Evolutionary conservation across 495 filamentous ascomycete genomes (phyloP).

Genomic region (Neurospora hispaniola): DNA sequence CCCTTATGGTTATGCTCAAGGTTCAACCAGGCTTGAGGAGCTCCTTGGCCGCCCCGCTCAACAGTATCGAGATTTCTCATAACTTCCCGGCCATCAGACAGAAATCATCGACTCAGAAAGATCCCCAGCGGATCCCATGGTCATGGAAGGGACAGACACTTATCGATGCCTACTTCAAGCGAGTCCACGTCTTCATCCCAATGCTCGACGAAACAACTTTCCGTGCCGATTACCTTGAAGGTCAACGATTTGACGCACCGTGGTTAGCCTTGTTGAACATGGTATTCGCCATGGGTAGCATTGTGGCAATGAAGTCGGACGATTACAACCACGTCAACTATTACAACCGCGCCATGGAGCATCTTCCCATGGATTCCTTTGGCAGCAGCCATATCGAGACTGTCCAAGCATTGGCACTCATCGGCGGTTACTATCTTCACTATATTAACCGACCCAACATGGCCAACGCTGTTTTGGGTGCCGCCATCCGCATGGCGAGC

Average conservation of each 20-base stretch:
- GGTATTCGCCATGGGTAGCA: slow-evolving; percentile 69
- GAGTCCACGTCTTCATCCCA: slow-evolving; percentile 63
- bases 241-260: slow-evolving; percentile 54
- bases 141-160: slow-evolving; percentile 51
- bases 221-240: slow-evolving; percentile 58
- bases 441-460: slow-evolving; percentile 72
- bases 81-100: slow-evolving; percentile 40
- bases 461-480: slow-evolving; percentile 56
- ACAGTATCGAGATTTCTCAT: slow-evolving; percentile 36
- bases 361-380: slow-evolving; percentile 56
- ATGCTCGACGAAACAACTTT: slow-evolving; percentile 70
- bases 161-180: slow-evolving; percentile 68
- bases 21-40: slow-evolving; percentile 53
- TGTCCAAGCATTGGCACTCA: slow-evolving; percentile 58
- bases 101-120: slow-evolving; percentile 32
- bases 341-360: slow-evolving; percentile 58
- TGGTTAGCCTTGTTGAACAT: slow-evolving; percentile 74
- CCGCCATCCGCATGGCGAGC: slow-evolving; percentile 58
- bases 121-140: slow-evolving; percentile 45
- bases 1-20: slow-evolving; percentile 71
- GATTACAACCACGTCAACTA: slow-evolving; percentile 64
- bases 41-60: slow-evolving; percentile 44
- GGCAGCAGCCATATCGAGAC: slow-evolving; percentile 61
- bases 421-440: slow-evolving; percentile 71
- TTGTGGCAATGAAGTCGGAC: slow-evolving; percentile 57